These are phyloP conservation scores for Aspergillus flavus DNA, from an alignment of 2,329 filamentous ascomycete genomes.

Conservation along the genomic window DNA sequence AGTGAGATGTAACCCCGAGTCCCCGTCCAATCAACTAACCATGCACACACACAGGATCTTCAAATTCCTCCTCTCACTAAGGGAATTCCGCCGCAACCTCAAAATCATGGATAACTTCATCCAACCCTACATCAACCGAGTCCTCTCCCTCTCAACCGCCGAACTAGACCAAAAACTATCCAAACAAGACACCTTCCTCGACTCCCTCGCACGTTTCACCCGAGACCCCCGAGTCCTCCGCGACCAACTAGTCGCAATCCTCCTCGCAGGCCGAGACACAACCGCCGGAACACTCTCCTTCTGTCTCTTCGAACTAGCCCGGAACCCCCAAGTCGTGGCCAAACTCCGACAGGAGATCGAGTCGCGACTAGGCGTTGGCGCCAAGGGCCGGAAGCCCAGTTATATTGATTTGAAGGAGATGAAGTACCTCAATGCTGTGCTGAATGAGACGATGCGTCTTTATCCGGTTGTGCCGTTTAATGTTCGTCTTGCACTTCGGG, in stretches of 20 bases:
- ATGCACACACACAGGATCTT: constrained; percentile 53
- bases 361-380: constrained; percentile 63
- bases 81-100: constrained; percentile 65
- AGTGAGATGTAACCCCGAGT: background rate
- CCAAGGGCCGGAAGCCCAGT: constrained; percentile 54
- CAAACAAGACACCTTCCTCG: constrained; percentile 81
- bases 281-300: constrained; percentile 81
- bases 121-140: constrained; percentile 73
- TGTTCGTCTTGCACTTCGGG: constrained; percentile 68
- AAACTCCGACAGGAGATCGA: constrained; percentile 76
- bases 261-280: constrained; percentile 82
- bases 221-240: constrained; percentile 66
- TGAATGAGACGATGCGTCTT: constrained; percentile 77
- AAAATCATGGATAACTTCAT: constrained; percentile 75
- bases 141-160: constrained; percentile 67
- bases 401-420: constrained; percentile 85
- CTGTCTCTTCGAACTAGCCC: constrained; percentile 78
- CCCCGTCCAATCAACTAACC: background rate
- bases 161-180: constrained; percentile 71
- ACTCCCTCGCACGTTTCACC: constrained; percentile 81
- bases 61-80: constrained; percentile 63
- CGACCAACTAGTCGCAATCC: constrained; percentile 79
- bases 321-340: constrained; percentile 66
- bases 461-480: constrained; percentile 82
- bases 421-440: constrained; percentile 72